phyloP scores from a whole-genome alignment of 495 filamentous ascomycete genomes.

The Penicillium antarcticum region DNA sequence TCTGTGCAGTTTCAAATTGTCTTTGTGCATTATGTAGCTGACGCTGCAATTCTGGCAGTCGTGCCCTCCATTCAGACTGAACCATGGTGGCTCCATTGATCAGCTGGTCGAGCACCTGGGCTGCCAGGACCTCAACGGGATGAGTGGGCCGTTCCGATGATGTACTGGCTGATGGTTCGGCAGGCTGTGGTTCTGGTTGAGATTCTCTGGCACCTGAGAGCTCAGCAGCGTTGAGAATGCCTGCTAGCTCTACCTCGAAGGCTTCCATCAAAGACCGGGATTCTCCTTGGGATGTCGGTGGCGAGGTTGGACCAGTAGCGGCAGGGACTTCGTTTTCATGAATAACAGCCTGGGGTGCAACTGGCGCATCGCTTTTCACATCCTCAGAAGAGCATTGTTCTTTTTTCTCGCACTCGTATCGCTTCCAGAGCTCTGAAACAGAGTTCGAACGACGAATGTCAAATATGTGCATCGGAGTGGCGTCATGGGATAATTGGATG shows the following conservation, averaged over 20 bases:
- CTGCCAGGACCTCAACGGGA: conserved; percentile 26
- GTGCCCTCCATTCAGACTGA: conserved; percentile 34
- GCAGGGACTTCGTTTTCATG: neutral
- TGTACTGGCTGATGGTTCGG: conserved; percentile 10
- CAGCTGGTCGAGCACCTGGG: conserved; percentile 32
- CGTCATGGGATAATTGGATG: conserved; percentile 11
- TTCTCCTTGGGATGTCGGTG: conserved; percentile 6
- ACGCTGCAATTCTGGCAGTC: conserved; percentile 38
- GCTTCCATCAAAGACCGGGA: conserved; percentile 42
- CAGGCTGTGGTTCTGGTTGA: conserved; percentile 9
- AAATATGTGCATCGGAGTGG: conserved; percentile 42
- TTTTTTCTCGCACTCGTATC: conserved; percentile 18
- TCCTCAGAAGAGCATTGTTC: conserved; percentile 1
- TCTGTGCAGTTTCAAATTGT: conserved; percentile 37
- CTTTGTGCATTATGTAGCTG: conserved; percentile 38
- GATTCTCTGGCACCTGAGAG: conserved; percentile 12
- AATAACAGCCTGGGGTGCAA: neutral
- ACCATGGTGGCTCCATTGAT: conserved; percentile 34
- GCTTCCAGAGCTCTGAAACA: conserved; percentile 41
- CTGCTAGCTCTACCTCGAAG: conserved; percentile 52
- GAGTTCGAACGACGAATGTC: conserved; percentile 47
- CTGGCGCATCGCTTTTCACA: neutral
- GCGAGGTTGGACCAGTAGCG: neutral
- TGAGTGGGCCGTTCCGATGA: conserved; percentile 17
- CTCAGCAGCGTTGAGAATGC: conserved; percentile 30